Percentiles rank a stretch among this genome's conserved stretches.
Conservation (phyloP, 2,329 filamentous ascomycete species). For the Xylogone sp. region DNA sequence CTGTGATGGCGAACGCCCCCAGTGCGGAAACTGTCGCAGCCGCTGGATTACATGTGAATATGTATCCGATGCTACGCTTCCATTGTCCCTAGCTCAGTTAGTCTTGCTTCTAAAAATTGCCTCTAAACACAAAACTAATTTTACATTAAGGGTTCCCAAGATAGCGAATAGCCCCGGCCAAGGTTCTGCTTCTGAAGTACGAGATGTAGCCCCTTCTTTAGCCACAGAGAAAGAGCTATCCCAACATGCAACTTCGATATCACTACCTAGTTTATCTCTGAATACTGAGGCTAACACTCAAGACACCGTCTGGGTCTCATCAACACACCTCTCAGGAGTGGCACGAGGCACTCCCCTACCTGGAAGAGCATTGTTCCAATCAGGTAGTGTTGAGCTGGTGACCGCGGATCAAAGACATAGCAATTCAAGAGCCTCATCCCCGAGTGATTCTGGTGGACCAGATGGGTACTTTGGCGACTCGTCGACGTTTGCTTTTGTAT, state of each 20-base stretch:
- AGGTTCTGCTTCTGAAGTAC: no score
- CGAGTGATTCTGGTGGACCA: background rate
- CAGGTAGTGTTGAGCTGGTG: background rate
- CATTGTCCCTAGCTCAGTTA: background rate
- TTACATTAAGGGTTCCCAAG: no score
- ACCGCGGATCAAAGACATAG: background rate
- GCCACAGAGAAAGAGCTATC: no score
- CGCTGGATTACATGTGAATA: background rate
- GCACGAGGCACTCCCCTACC: background rate
- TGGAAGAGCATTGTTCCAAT: background rate
- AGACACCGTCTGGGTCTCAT: background rate
- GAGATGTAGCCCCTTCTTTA: no score
- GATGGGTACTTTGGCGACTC: constrained; percentile 2
- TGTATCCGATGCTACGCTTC: background rate
- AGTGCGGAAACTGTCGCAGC: background rate
- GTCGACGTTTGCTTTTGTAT: constrained; percentile 3
- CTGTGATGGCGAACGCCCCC: background rate
- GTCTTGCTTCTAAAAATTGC: background rate
- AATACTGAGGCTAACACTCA: background rate
- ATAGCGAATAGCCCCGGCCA: no score
- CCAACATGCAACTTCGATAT: background rate
- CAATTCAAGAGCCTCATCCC: background rate
- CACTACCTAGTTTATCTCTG: background rate
- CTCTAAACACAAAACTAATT: background rate
- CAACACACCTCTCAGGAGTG: background rate